Conservation (phyloP, 2,329 filamentous ascomycete species). For the Cladosporium sp. region DNA sequence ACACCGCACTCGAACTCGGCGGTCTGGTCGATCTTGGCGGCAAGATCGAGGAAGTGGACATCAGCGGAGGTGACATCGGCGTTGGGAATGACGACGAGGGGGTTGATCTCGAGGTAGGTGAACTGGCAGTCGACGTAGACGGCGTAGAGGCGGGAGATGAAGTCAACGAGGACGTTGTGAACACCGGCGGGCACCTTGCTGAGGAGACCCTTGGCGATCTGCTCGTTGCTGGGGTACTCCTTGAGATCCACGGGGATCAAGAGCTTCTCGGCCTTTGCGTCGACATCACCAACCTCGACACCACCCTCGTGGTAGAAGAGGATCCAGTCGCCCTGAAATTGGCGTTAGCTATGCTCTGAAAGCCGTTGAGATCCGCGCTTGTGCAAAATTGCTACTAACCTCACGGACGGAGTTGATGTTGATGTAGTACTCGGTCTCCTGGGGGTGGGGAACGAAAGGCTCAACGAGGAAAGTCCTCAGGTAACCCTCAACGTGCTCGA, state of each 20-base stretch:
- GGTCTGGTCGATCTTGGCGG: constrained; percentile 97
- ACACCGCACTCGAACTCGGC: constrained; percentile 98
- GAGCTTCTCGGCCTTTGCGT: constrained; percentile 97
- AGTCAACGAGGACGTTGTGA: constrained; percentile 97
- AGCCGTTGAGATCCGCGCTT: constrained; percentile 23
- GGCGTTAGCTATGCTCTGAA: constrained; percentile 12
- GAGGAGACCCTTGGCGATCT: constrained; percentile 77
- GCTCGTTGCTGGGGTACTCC: constrained; percentile 91
- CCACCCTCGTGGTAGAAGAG: constrained; percentile 99
- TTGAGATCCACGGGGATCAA: constrained; percentile 92
- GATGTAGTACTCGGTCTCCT: constrained; percentile 98
- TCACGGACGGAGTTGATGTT: constrained; percentile 99
- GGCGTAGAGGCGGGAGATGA: constrained; percentile 95
- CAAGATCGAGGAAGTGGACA: constrained; percentile 96
- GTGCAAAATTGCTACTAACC: constrained; percentile 47
- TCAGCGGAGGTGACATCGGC: constrained; percentile 83
- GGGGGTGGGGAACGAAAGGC: constrained; percentile 93
- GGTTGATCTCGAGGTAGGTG: constrained; percentile 99
- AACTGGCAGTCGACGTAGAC: constrained; percentile 99
- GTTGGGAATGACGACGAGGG: constrained; percentile 95
- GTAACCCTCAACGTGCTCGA: constrained; percentile 83
- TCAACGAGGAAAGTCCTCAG: constrained; percentile 96
- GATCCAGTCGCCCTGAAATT: constrained; percentile 87
- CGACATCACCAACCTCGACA: constrained; percentile 98
- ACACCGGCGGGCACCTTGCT: constrained; percentile 92